Evolutionary conservation across 1,284 basidiomycete species (phyloP).

Genomic region (Ustilago hordei): DNA sequence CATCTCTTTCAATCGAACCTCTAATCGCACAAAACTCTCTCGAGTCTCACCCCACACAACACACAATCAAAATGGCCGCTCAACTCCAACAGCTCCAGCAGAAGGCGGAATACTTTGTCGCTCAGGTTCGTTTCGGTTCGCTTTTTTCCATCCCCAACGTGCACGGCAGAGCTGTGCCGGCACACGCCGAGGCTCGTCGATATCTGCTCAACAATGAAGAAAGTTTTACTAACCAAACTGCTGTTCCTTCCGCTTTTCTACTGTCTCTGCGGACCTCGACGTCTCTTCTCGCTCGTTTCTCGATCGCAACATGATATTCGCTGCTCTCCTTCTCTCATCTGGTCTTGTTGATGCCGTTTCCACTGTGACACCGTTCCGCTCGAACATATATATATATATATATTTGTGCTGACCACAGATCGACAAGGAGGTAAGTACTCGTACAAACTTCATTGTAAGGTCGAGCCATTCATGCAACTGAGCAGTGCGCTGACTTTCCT

Average conservation of each 20-base stretch:
- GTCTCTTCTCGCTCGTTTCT: neutral
- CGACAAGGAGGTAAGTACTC: conserved; percentile 85
- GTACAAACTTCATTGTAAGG: neutral
- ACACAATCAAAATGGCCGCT: conserved; percentile 56
- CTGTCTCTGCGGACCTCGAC: neutral
- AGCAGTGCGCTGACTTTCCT: neutral
- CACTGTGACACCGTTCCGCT: neutral
- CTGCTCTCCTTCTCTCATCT: neutral
- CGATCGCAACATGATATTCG: neutral
- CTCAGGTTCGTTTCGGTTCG: conserved; percentile 59
- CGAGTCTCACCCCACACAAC: conserved; percentile 10
- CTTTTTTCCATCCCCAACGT: neutral
- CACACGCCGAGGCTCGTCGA: neutral
- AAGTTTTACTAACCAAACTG: neutral
- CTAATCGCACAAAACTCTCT: neutral
- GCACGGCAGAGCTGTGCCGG: neutral
- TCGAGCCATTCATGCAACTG: neutral
- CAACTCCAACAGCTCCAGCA: conserved; percentile 65
- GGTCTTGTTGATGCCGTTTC: neutral
- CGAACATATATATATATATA: no score
- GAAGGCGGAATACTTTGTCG: conserved; percentile 67
- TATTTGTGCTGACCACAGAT: no score
- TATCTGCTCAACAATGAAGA: neutral
- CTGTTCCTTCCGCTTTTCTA: neutral
- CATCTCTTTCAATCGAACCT: neutral